Percentiles rank a stretch among this genome's conserved stretches.
Evolutionary conservation across 1,139 yeast species (phyloP).

Genomic region (Yamadazyma trypodendri): DNA sequence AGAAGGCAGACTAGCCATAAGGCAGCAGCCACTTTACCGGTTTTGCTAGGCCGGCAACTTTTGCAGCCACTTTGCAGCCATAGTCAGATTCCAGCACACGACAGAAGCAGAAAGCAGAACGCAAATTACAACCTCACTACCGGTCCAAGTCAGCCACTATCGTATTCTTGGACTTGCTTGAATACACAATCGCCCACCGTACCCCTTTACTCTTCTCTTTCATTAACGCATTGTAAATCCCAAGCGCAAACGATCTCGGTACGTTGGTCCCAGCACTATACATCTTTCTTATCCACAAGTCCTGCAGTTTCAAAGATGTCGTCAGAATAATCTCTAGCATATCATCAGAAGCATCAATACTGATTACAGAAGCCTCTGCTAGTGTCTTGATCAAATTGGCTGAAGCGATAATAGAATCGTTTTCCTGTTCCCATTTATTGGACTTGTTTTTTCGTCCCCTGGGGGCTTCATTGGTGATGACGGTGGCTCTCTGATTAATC

Average conservation of each 20-base stretch:
- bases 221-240: slow-evolving; percentile 66
- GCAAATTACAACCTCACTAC: too few species aligned
- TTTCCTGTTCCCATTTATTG: slow-evolving; percentile 80
- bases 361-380: slow-evolving; percentile 65
- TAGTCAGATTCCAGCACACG: too few species aligned
- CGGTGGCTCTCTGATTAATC: slow-evolving; percentile 56
- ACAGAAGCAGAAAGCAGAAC: too few species aligned
- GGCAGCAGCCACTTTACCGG: too few species aligned
- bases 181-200: slow-evolving; percentile 69
- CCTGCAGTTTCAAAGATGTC: slow-evolving; percentile 73
- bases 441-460: slow-evolving; percentile 70
- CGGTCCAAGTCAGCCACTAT: slow-evolving; percentile 66
- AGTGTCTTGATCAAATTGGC: slow-evolving; percentile 53
- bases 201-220: slow-evolving; percentile 74
- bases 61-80: too few species aligned
- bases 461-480: slow-evolving; percentile 71
- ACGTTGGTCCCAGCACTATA: slow-evolving; percentile 57
- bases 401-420: slow-evolving; percentile 64
- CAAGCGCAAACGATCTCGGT: slow-evolving; percentile 75
- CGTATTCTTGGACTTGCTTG: slow-evolving; percentile 72
- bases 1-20: too few species aligned
- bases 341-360: slow-evolving; percentile 80
- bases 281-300: slow-evolving; percentile 87
- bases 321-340: slow-evolving; percentile 77
- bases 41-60: too few species aligned